Evolutionary conservation across 805 yeast species (phyloP), one percentile per base, ranked within the genome.

Genomic region (Yarrowia keelungensis): DNA sequence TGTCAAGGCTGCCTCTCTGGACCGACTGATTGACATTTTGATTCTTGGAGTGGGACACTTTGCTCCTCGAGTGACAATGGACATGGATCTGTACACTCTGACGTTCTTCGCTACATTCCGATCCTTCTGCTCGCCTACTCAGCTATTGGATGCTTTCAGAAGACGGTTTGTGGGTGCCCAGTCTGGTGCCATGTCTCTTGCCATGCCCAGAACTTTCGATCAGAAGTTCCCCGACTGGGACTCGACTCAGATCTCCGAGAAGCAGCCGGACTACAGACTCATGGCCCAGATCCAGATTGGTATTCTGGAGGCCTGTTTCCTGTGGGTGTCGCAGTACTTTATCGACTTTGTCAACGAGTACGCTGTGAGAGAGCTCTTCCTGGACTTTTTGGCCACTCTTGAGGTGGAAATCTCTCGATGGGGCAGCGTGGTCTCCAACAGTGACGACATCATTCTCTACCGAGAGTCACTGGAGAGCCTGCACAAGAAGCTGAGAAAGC

Each of bases 231-330:
- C 76, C 9, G 70, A 69, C 59, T 74, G 76, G 76, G 75, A 73
- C 19, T 68, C 72, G 71, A 16, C 47, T 56, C 62, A 41, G 14
- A n/a, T 71, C 79, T 10, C 67, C 75, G 9, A 65, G 78, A 4
- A 80, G 81, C 53, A 80, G 84, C 68, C 59, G 11, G 68, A 68
- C 19, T 87, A 89, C 83, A 83, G 83, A 54, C 83, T 86, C 68
- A 87, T 91, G 54, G 87, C 89, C 11, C 91, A 88, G 74, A 90
- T 93, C 51, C 95, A 92, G 75, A 82, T 89, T 46, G 96, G 96
- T 49, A 86, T 92, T 41, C 80, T 92, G 70, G 96, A 91, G 75
- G 91, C 92, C 0, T 79, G 92, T 69, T 83, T 87, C 53, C 84
- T 89, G 39, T 83, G 96, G 76, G 86, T 91, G 22, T 83, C 86